Evolutionary conservation across 345 rosid species (phyloP), one percentile per base, ranked within the genome.

Genomic region (Eucalyptus coolabah): DNA sequence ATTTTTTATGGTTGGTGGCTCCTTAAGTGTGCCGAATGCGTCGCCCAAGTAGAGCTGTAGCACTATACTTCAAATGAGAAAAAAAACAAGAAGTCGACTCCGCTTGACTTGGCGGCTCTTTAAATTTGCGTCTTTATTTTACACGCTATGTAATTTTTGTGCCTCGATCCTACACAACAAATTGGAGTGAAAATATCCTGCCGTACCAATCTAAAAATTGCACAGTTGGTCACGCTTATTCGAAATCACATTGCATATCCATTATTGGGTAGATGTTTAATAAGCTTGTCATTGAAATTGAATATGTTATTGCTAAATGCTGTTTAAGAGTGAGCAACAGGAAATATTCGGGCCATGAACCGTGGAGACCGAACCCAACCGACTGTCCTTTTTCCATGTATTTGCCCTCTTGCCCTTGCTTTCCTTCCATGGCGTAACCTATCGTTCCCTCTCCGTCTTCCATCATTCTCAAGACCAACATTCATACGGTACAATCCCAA

Each of bases 391-490:
- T 65, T 65, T n/a, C 5, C 10, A 1, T 5, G 26, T 13, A 60
- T 88, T 40, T 86, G n/a, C 91, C 65, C 59, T 90, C 87, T 44
- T 86, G 50, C 88, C 92, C 93, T 72, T 87, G 37, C 88, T 89
- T 91, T 90, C 92, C 92, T 87, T 91, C 92, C 69, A 90, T 89
- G 93, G 91, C 91, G 89, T 91, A 86, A 67, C 90, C 90, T 47
- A 50, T 88, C 49, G 50, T 86, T 87, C 87, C 69, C 89, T 44
- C 45, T 72, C 32, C 60, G 19, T 86, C 88, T 6, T 89, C 88
- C 92, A 92, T 95, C 94, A 90, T 94, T 95, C 95, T 95, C 96
- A 90, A 94, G 92, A 90, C 54, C 45, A 19, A 18, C 81, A 34
- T 34, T 67, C 6, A 18, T 72, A 53, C 18, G 50, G 65, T 82